Conservation (phyloP, 75 land plant species). For the Selaginella moellendorffii region DNA sequence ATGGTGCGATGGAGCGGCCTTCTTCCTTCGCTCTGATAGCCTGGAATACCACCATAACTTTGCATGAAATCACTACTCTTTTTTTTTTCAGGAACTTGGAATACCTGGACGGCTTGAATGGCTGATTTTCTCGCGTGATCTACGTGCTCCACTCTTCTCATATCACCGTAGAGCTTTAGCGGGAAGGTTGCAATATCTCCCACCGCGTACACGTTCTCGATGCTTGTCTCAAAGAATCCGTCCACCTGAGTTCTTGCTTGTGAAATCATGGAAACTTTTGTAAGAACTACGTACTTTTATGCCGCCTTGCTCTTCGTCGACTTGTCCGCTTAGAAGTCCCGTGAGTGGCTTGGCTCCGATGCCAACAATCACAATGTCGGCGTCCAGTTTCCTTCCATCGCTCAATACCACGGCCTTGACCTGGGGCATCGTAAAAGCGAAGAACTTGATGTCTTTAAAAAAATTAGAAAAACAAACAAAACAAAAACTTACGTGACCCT, state of each 20-base stretch:
- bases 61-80: too few species aligned
- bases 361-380: constrained; percentile 90
- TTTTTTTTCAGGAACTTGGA: too few species aligned
- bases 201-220: constrained; percentile 78
- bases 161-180: constrained; percentile 60
- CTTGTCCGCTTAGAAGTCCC: constrained; percentile 65
- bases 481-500: constrained; percentile 61
- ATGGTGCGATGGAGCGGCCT: constrained; percentile 44
- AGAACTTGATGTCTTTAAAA: too few species aligned
- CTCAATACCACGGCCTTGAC: constrained; percentile 67
- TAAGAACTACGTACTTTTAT: constrained; percentile 78
- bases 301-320: constrained; percentile 87
- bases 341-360: constrained; percentile 80
- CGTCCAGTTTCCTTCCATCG: constrained; percentile 69
- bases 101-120: constrained; percentile 93
- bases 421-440: constrained; percentile 33
- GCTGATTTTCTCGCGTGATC: constrained; percentile 97
- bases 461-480: too few species aligned
- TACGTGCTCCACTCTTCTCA: constrained; percentile 91
- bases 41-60: too few species aligned
- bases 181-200: constrained; percentile 93
- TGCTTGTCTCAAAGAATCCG: constrained; percentile 72
- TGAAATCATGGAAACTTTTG: too few species aligned
- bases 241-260: constrained; percentile 94
- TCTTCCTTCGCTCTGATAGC: constrained; percentile 79